Evolutionary conservation across 805 yeast species (phyloP), one percentile per base, ranked within the genome.

Genomic region (Brettanomyces custersianus): DNA sequence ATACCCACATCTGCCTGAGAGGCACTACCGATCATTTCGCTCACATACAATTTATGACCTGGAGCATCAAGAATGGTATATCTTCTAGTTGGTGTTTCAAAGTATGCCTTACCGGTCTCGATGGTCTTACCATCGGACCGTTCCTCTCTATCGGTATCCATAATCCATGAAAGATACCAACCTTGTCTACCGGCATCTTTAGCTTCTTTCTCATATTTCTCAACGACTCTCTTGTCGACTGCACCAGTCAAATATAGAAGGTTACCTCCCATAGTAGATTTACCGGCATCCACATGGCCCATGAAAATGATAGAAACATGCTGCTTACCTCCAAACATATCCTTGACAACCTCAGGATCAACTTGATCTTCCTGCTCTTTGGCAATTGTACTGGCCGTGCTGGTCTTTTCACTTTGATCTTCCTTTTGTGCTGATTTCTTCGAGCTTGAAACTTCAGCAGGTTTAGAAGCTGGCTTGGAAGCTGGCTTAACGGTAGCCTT

Each of bases 241-340:
- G 96, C 85, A 42, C 97, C 97, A 17, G 97, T 90, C 54, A 92
- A 68, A 57, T 70, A 90, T 45, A 92, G 72, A 49, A 92, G 68
- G 64, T 92, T 92, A 66, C 99, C 99, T 60, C 98, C 98, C 95
- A 92, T 90, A 41, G 99, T 92, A 35, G 96, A 86, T 64, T 92
- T 92, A 59, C 99, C 98, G 24, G 98, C 98, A 72, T 92, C 98
- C 48, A 92, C 99, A 58, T 92, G 99, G 51, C 99, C 99, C 97
- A 92, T 92, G 65, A 92, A 92, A 49, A 92, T 86, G 49, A 92
- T 81, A 15, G 96, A 88, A 58, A 92, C 74, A 65, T 92, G 98
- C 59, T 90, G 98, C 62, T 92, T 92, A 54, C 95, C 95, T 45
- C 96, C 96, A 55, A 85, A 92, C 83, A 92, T 65, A 52, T 94